These are phyloP conservation scores for Yamadazyma akitaensis DNA, from an alignment of 805 yeast genomes.

Conservation along the genomic window DNA sequence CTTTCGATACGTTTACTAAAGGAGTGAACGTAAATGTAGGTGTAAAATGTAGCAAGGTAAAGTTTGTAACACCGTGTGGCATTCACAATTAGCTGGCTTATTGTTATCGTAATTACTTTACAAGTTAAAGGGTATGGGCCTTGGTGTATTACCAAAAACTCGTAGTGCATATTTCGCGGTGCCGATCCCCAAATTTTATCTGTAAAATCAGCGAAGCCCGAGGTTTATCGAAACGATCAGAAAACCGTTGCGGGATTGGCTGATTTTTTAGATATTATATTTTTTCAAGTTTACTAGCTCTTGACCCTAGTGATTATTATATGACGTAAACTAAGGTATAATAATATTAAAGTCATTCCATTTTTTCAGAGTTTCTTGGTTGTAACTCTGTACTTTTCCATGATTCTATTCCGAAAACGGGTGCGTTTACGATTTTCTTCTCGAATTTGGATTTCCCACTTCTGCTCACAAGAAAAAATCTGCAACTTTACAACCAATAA, in stretches of 20 bases:
- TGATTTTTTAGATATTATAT: neutral
- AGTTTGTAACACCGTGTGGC: no score
- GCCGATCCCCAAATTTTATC: slow-evolving; percentile 1
- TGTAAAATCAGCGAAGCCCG: slow-evolving; percentile 7
- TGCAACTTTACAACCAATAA: slow-evolving; percentile 5
- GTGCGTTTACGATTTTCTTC: slow-evolving; percentile 4
- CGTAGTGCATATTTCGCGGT: neutral
- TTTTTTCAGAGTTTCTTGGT: neutral
- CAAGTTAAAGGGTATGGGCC: no score
- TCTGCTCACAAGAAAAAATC: slow-evolving; percentile 3
- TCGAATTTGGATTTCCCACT: slow-evolving; percentile 2
- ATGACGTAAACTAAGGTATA: no score
- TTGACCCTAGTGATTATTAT: neutral
- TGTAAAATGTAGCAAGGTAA: no score
- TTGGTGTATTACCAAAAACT: neutral
- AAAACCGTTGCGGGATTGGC: neutral
- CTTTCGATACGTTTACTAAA: no score
- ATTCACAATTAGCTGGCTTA: no score
- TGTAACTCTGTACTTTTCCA: neutral
- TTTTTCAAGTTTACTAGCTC: neutral
- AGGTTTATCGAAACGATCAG: slow-evolving; percentile 8
- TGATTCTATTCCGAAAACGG: neutral
- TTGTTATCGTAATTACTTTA: no score
- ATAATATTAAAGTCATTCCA: neutral
- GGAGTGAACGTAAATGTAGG: no score